Evolutionary conservation across 805 yeast species (phyloP).

Genomic region (Citeromyces matritensis): DNA sequence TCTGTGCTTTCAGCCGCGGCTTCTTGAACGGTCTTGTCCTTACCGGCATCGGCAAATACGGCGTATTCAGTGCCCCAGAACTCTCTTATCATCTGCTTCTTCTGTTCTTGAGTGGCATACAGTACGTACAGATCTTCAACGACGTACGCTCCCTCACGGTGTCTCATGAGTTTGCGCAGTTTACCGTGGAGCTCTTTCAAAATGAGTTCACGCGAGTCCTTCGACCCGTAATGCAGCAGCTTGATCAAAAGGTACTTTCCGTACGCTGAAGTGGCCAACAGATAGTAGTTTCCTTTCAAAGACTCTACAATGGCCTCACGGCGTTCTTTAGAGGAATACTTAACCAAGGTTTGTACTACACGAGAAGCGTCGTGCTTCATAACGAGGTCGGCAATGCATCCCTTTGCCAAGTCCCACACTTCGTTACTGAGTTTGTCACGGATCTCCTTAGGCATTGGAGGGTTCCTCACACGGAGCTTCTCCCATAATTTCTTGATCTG

Average conservation of each 20-base stretch:
- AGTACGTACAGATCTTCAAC: constrained; percentile 84
- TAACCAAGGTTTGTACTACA: constrained; percentile 86
- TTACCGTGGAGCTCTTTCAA: constrained; percentile 83
- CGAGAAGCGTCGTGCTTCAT: constrained; percentile 94
- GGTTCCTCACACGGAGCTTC: constrained; percentile 70
- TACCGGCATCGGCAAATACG: constrained; percentile 66
- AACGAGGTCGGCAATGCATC: constrained; percentile 69
- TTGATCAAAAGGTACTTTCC: constrained; percentile 88
- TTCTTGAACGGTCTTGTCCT: constrained; percentile 46
- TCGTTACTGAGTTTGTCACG: constrained; percentile 71
- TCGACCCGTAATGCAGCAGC: constrained; percentile 83
- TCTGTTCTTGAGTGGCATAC: constrained; percentile 75
- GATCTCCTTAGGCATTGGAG: constrained; percentile 61
- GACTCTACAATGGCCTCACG: constrained; percentile 55
- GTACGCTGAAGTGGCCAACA: constrained; percentile 80
- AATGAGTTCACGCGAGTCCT: constrained; percentile 59
- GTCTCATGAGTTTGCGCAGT: constrained; percentile 84
- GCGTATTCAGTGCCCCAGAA: constrained; percentile 96
- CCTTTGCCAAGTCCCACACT: constrained; percentile 72
- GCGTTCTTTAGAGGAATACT: constrained; percentile 69
- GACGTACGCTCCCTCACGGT: constrained; percentile 95
- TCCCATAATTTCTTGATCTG: constrained; percentile 86
- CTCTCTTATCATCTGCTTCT: constrained; percentile 83
- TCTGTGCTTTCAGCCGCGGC: constrained; percentile 57
- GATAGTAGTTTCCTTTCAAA: constrained; percentile 63